These are phyloP conservation scores for Chaetomium tenue DNA, from an alignment of 495 filamentous ascomycete genomes.

Conservation along the genomic window DNA sequence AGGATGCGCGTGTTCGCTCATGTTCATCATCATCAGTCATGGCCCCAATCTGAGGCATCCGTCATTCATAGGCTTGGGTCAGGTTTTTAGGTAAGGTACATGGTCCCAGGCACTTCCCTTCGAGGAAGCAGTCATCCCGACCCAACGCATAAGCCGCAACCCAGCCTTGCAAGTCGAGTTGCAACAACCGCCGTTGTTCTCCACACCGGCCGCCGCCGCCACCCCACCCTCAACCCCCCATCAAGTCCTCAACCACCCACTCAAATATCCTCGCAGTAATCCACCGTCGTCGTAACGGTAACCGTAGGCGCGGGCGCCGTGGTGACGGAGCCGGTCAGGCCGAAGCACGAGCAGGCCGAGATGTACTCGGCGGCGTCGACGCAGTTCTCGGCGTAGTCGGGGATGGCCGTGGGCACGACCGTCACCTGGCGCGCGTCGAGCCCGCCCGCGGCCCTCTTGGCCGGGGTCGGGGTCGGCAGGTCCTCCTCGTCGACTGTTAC, in stretches of 20 bases:
- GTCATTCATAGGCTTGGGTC: too few relatives aligned
- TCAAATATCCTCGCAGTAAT: slow-evolving; percentile 33
- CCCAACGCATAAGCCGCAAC: too few relatives aligned
- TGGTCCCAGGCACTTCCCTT: too few relatives aligned
- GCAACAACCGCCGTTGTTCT: too few relatives aligned
- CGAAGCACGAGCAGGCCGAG: slow-evolving; percentile 39
- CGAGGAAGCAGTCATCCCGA: too few relatives aligned
- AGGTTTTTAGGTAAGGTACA: too few relatives aligned
- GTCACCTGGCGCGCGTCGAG: slow-evolving; percentile 25
- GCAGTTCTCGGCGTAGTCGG: slow-evolving; percentile 32
- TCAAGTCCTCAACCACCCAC: background rate
- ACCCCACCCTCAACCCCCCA: background rate
- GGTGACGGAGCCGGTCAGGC: slow-evolving; percentile 33
- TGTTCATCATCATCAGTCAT: too few relatives aligned
- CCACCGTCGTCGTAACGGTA: slow-evolving; percentile 34
- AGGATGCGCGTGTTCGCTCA: too few relatives aligned
- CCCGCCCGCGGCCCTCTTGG: slow-evolving; percentile 23
- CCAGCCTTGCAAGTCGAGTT: too few relatives aligned
- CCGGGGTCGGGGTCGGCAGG: slow-evolving; percentile 9
- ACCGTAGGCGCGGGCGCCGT: slow-evolving; percentile 35
- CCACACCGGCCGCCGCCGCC: too few relatives aligned
- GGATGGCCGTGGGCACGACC: slow-evolving; percentile 27
- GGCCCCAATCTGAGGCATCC: too few relatives aligned
- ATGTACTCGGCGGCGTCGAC: slow-evolving; percentile 27
- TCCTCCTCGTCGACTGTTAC: slow-evolving; percentile 29